Base-by-base conservation (phyloP, 345 rosid genomes). In the Odontarrhena argentea region DNA sequence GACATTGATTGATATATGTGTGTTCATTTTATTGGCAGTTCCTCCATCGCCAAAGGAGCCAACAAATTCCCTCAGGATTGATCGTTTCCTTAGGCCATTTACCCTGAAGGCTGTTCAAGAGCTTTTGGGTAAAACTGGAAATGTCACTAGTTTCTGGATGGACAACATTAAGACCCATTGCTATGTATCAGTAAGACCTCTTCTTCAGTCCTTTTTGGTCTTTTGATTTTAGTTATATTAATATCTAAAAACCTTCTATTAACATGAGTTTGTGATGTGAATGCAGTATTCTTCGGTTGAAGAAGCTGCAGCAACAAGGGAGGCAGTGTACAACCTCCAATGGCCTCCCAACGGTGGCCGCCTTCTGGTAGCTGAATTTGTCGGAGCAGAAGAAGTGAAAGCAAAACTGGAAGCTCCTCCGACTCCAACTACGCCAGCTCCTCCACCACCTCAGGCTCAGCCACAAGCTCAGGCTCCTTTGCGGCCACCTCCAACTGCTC, bases 311-410 rank as follows among this genome's bases (percentile, higher is more conserved):
- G 87, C 83, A 67, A 91, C 99, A 1, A 79, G 99, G 13, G 87
- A 91, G 79, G 96, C 97, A 15, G 84, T 94, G 69, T 92, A 89
- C 68, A 87, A 87, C 70, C 80, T 91, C 9, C 92, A 94, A 32
- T 95, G 99, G 99, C 99, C 98, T 1, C 77, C 91, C n/a, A 89
- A 95, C 28, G 98, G 96, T 35, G 99, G 99, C 1, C 96, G 90
- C 22, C 84, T 73, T 49, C 81, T 95, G 55, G 73, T 76, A 47
- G 99, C 96, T 2, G 97, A 89, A 65, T 95, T 85, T 80, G 99
- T 95, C 35, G 91, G 87, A 35, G 82, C 88, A 51, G 87, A 81
- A 76, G 99, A 91, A 67, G 96, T 88, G 49, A 87, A 83, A 74
- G 63, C 71, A 60, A 81, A 81, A 62, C 28, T 81, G 48, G 97